These are phyloP conservation scores for Moniliophthora roreri DNA, from an alignment of 1,284 basidiomycete genomes.

Conservation along the genomic window DNA sequence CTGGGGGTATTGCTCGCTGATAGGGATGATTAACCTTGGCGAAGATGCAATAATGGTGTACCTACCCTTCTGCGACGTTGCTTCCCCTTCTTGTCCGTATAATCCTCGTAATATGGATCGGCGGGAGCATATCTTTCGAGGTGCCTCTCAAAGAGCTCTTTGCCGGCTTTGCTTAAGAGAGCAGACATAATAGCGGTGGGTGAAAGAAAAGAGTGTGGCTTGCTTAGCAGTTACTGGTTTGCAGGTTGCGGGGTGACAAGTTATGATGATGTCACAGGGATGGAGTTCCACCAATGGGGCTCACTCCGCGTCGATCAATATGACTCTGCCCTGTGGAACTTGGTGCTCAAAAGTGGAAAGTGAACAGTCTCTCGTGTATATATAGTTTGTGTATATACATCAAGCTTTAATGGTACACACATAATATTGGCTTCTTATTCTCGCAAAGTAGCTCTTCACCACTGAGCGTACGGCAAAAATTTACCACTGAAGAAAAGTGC, in stretches of 20 bases:
- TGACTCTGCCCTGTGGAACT: too few species aligned
- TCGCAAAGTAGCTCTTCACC: too few species aligned
- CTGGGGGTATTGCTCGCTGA: conserved; percentile 74
- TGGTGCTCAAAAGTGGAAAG: too few species aligned
- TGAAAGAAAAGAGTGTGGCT: background rate
- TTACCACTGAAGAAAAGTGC: conserved; percentile 9
- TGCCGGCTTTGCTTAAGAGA: conserved; percentile 48
- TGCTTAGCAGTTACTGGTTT: background rate
- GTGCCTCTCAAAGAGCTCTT: conserved; percentile 61
- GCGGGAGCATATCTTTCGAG: conserved; percentile 64
- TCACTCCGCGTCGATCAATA: background rate
- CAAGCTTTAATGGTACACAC: too few species aligned
- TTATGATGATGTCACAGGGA: background rate
- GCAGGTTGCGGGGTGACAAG: background rate
- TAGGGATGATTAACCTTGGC: background rate
- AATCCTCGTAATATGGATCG: conserved; percentile 82
- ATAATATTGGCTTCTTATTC: too few species aligned
- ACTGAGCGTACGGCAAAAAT: conserved; percentile 13
- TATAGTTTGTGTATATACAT: too few species aligned
- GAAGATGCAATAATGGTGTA: conserved; percentile 12
- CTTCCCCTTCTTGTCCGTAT: conserved; percentile 65
- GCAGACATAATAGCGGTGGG: conserved; percentile 4
- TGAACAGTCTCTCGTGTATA: too few species aligned
- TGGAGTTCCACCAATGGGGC: background rate
- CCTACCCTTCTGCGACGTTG: conserved; percentile 69